Base-by-base conservation (phyloP, 257 asterid species). In the Scutellaria minor region DNA sequence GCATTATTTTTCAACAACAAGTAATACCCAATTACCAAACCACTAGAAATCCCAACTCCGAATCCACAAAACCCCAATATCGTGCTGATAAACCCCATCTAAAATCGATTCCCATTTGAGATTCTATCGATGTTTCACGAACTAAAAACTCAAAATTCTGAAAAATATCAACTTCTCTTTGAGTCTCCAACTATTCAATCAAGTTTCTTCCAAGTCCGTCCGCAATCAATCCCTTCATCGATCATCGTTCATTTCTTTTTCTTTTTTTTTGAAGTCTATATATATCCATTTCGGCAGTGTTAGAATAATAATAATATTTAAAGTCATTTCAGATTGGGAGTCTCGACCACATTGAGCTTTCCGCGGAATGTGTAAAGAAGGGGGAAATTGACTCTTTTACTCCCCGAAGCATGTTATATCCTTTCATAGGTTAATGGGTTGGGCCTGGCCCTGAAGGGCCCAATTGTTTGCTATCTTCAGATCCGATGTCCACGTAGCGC, bases 31-130 rank as follows among this genome's bases (percentile, higher is more conserved):
- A 82, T 67, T 61, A 72, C 72, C 64, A 86, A 37, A 5, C 95
- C 95, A 81, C 83, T 54, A 41, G 92, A 83, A 77, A 92, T 57
- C 71, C 98, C 98, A 58, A 91, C 88, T 80, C 97, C 97, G 71
- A 93, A 91, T 83, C 98, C 98, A 75, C 90, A 80, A 15, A 91
- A 83, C 27, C 96, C 96, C 74, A 86, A 48, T 37, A 93, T 73
- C 1, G 88, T 83, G 62, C 96, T 89, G 47, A 91, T 9, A 24
- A 93, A 78, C 9, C 97, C 98, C 98, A 93, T 93, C 82, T 57
- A 59, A 62, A 59, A 71, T 24, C 72, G 41, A 65, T 35, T 41
- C 3, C 37, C 66, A 39, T 57, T 7, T n/a, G 56, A 56, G 60
- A 78, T 24, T 24, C 69, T 48, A 69, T 62, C 60, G 56, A 45